Base-by-base conservation (phyloP, 257 asterid species). In the Solanum megistacrolobum region DNA sequence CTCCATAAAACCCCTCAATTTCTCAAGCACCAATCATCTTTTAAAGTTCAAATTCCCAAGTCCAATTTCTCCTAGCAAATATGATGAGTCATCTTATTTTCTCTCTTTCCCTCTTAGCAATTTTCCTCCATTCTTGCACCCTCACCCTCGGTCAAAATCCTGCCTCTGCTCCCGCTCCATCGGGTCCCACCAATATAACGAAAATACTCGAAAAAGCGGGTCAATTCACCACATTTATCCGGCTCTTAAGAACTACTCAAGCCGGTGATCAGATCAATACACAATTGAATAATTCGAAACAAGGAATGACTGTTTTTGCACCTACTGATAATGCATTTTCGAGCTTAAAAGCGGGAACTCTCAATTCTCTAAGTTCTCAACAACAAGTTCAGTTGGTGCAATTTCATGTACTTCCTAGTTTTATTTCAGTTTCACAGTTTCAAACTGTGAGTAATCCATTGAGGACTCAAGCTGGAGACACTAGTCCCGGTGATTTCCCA, bases 161-260 rank as follows among this genome's bases (percentile, higher is more conserved):
- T 32, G 43, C 96, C 60, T 92, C 93, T 4, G 92, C 93, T 5
- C 98, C 98, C 0, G 91, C 88, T 0, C 98, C 98, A 1, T 2
- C 98, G 1, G 98, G 98, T 14, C 98, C 98, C 2, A 91, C 98
- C 88, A 96, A 96, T 94, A 86, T 96, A 20, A 93, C 98, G 1
- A 86, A 88, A 65, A 93, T 96, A 94, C 98, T 96, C n/a, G 98
- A 94, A 58, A 96, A 94, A n/a, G 98, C 95, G 7, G 98, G 99
- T 9, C 99, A 94, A 21, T 96, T 88, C 93, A 94, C 95, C 35
- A 93, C 95, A 39, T 91, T 95, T 27, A 91, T 96, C 87, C 92
- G 98, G 81, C 97, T 96, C 86, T 83, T 92, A 46, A 86, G 87
- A 74, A 88, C 43, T 90, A 95, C 98, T 65, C 98, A 93, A 91